Evolutionary conservation across 768 basidiomycete genomes (phyloP).

Genomic region (Suillus variegatus): DNA sequence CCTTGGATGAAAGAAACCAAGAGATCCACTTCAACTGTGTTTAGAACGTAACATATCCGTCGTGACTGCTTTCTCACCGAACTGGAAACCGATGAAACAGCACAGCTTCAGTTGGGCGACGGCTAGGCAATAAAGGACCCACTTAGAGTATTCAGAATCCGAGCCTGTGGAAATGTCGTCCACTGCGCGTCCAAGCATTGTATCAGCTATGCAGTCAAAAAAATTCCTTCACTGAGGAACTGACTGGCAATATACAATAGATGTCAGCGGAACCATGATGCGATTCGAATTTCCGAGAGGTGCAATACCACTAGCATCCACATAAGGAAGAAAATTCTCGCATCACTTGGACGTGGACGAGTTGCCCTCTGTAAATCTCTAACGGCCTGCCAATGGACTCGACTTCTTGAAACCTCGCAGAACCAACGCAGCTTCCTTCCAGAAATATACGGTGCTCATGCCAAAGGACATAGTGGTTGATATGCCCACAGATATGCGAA

Average conservation of each 20-base stretch:
- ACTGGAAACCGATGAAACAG: conserved; percentile 16
- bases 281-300: conserved; percentile 14
- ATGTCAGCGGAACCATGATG: conserved; percentile 2
- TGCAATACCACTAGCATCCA: background rate
- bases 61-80: conserved; percentile 28
- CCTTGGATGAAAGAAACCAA: conserved; percentile 96
- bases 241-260: conserved; percentile 23
- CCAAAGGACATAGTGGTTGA: conserved; percentile 29
- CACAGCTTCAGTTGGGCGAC: background rate
- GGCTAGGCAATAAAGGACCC: conserved; percentile 28
- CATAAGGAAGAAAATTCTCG: conserved; percentile 20
- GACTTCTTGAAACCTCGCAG: conserved; percentile 2
- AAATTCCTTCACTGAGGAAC: conserved; percentile 16
- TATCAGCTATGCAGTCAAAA: conserved; percentile 22
- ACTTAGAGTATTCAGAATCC: conserved; percentile 97
- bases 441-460: conserved; percentile 22
- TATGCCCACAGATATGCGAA: conserved; percentile 38
- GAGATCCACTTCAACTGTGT: conserved; percentile 79
- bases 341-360: background rate
- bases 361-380: background rate
- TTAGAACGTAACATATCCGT: conserved; percentile 19
- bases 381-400: background rate
- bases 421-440: background rate
- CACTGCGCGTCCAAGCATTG: conserved; percentile 54
- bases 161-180: conserved; percentile 90